Evolutionary conservation across 2,329 filamentous ascomycete genomes (phyloP), one percentile per base, ranked within the genome.

Genomic region (Fusarium pseudoanthophilum): DNA sequence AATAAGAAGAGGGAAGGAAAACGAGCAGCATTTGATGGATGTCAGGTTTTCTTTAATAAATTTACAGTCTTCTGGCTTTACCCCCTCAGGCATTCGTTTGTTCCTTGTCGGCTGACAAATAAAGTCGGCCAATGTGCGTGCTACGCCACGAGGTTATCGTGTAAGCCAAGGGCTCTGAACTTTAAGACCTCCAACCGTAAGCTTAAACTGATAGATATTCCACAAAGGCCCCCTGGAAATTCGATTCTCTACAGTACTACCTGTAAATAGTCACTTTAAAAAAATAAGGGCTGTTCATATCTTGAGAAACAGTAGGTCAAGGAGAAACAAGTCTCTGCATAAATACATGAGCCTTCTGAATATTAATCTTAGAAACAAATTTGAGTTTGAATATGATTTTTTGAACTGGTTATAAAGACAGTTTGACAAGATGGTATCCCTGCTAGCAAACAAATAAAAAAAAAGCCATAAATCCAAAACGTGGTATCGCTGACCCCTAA

Each of bases 401-500:
- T 30, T 42, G 15, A 42, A 55, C 15, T 42, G 51, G 36, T 36
- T 21, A 18, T 48, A 58, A 53, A 39, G 34, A 28, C 30, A 52
- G 34, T 53, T 53, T 20, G 26, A 11, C 24, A 42, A 55, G 30
- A 26, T 52, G 8, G 49, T 39, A 51, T 51, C 48, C 30, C 34
- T 58, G 18, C 30, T 37, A 64, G 34, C 20, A 64, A 67, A 60
- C 37, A 49, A 18, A 39, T 39, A 32, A 66, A 26, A 55, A 26
- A 55, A 68, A 67, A 57, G 43, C 42, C 55, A 56, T 58, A 61
- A 60, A 48, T 60, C 52, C 48, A 66, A 37, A 55, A 55, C 34
- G 36, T 55, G 76, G 76, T 78, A 78, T 78, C 75, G 66, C 65
- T 66, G 30, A 69, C 69, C 58, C 69, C 72, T 60, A 59, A 66